Evolutionary conservation across 2,329 filamentous ascomycete genomes (phyloP).

Genomic region (Fusarium sp.): DNA sequence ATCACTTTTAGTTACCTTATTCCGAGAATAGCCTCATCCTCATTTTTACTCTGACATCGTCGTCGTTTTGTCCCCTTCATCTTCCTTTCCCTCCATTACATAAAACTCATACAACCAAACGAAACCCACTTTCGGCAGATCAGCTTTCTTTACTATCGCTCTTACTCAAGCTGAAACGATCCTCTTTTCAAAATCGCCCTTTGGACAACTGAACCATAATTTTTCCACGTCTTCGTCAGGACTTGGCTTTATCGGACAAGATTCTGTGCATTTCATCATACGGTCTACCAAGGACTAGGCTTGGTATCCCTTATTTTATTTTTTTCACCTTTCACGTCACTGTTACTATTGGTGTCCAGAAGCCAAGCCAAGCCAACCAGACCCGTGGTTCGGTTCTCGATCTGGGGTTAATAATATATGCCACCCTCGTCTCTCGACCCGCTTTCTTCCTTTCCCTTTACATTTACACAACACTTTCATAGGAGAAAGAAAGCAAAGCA

Average conservation of each 20-base stretch:
- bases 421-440: conserved; percentile 38
- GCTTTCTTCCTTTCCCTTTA: conserved; percentile 30
- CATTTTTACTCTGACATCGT: not conserved
- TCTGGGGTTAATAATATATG: conserved; percentile 41
- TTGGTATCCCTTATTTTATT: not conserved
- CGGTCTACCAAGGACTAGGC: not conserved
- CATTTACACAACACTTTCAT: conserved; percentile 25
- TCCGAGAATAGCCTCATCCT: not conserved
- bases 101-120: conserved; percentile 2
- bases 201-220: not conserved
- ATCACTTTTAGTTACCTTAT: not conserved
- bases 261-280: not conserved
- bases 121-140: conserved; percentile 23
- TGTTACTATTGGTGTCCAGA: not conserved
- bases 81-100: conserved; percentile 9
- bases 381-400: conserved; percentile 25
- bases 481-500: not conserved
- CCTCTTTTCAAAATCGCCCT: not conserved
- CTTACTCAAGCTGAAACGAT: conserved; percentile 5
- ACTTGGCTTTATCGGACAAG: not conserved
- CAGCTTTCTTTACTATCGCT: conserved; percentile 1
- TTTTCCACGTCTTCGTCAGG: not conserved
- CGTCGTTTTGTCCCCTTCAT: not conserved
- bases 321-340: not conserved
- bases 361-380: conserved; percentile 19